phyloP scores from a whole-genome alignment of 208 protist species.

The Leishmania tarentolae region DNA sequence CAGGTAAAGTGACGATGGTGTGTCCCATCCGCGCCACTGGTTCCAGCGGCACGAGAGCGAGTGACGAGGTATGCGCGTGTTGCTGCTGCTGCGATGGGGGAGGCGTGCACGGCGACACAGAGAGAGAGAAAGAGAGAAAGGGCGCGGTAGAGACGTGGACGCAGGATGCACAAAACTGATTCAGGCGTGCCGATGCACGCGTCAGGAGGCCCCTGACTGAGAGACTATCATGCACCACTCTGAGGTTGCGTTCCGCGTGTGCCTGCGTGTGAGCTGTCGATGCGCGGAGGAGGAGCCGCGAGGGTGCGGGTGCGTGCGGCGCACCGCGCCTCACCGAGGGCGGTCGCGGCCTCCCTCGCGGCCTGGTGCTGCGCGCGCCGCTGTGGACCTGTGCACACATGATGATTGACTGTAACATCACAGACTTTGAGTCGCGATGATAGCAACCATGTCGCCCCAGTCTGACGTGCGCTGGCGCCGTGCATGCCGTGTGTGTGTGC shows the following conservation, averaged over 20 bases:
- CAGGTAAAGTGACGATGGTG: conserved; percentile 25
- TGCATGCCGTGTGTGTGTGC: neutral
- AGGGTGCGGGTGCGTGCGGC: no score
- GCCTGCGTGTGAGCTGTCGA: neutral
- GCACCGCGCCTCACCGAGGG: no score
- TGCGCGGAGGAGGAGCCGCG: neutral
- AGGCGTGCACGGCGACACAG: neutral
- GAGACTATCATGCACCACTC: conserved; percentile 14
- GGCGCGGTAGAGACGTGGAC: neutral
- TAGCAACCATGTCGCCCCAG: conserved; percentile 7
- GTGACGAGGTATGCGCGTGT: neutral
- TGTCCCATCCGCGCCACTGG: conserved; percentile 21
- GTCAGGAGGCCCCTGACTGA: conserved; percentile 15
- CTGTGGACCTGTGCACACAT: conserved; percentile 3
- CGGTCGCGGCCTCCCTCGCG: neutral
- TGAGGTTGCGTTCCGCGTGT: conserved; percentile 4
- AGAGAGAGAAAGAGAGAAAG: neutral
- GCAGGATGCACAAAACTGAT: conserved; percentile 28
- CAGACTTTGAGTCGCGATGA: conserved; percentile 12
- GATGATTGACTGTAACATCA: conserved; percentile 15
- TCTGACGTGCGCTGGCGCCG: conserved; percentile 4
- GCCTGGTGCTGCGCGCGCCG: neutral
- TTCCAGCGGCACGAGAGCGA: conserved; percentile 21
- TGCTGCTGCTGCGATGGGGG: neutral
- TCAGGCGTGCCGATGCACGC: conserved; percentile 15